Percentiles rank a stretch among this genome's conserved stretches.
Evolutionary conservation across 2,329 filamentous ascomycete species (phyloP).

Genomic region (Leptosphaerulina australis): DNA sequence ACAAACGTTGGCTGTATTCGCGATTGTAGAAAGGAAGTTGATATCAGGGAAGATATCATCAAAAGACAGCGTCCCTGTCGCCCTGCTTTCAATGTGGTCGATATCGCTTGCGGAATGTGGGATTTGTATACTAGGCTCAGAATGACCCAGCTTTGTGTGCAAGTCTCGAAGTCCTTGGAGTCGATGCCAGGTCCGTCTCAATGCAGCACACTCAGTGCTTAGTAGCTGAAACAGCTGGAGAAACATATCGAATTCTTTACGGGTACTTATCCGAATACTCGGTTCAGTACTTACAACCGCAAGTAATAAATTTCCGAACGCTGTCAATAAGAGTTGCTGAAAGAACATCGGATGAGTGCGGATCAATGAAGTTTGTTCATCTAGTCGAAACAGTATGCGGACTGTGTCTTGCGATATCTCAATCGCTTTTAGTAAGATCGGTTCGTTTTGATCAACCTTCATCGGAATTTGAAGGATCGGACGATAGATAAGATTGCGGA

Average conservation of each 20-base stretch:
- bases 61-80: background rate
- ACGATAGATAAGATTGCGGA: conserved; percentile 16
- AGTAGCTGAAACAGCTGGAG: conserved; percentile 13
- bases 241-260: conserved; percentile 20
- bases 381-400: conserved; percentile 4
- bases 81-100: background rate
- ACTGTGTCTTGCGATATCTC: conserved; percentile 15
- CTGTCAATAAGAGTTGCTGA: conserved; percentile 18
- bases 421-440: conserved; percentile 12
- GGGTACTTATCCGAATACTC: background rate
- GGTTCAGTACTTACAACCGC: conserved; percentile 14
- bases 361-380: conserved; percentile 6
- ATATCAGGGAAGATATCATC: background rate
- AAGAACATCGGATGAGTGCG: conserved; percentile 19
- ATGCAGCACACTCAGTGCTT: conserved; percentile 11
- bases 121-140: background rate
- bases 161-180: conserved; percentile 16
- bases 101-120: background rate
- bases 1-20: background rate
- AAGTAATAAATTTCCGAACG: conserved; percentile 17
- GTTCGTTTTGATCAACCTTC: conserved; percentile 9
- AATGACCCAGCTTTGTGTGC: conserved; percentile 10
- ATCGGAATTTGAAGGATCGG: conserved; percentile 12
- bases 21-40: background rate
- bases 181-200: conserved; percentile 14